phyloP scores from a whole-genome alignment of 2,329 filamentous ascomycete species.

The Pestalotiopsis sp. region DNA sequence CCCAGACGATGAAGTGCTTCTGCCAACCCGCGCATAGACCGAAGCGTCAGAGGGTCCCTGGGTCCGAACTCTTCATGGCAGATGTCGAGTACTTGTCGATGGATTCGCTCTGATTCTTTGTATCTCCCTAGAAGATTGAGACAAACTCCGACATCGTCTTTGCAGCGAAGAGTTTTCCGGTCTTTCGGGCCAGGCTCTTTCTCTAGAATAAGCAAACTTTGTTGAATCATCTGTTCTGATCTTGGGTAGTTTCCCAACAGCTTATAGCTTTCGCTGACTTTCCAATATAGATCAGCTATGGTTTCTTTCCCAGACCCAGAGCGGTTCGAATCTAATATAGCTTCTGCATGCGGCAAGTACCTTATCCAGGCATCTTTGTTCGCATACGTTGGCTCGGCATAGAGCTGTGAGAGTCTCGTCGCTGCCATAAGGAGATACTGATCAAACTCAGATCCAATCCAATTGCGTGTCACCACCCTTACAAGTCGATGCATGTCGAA shows the following conservation, averaged over 20 bases:
- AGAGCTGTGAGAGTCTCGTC: not conserved
- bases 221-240: not conserved
- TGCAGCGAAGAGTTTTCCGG: not conserved
- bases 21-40: not conserved
- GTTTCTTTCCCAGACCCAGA: not conserved
- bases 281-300: not conserved
- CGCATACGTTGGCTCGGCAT: not conserved
- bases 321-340: not conserved
- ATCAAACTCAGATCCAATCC: conserved; percentile 19
- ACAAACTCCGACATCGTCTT: not conserved
- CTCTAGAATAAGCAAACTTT: not conserved
- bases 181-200: not conserved
- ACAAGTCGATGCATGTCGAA: conserved; percentile 37
- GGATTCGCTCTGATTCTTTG: not conserved
- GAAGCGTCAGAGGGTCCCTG: not conserved
- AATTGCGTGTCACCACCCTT: conserved; percentile 31
- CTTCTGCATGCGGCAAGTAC: not conserved
- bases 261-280: not conserved
- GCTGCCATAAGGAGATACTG: not conserved
- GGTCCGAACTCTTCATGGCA: not conserved
- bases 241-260: not conserved
- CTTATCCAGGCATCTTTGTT: not conserved
- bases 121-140: not conserved
- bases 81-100: not conserved
- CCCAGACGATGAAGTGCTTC: not conserved